Base-by-base conservation (phyloP, 129 eudicot genomes). In the Gnaphalium uliginosum region DNA sequence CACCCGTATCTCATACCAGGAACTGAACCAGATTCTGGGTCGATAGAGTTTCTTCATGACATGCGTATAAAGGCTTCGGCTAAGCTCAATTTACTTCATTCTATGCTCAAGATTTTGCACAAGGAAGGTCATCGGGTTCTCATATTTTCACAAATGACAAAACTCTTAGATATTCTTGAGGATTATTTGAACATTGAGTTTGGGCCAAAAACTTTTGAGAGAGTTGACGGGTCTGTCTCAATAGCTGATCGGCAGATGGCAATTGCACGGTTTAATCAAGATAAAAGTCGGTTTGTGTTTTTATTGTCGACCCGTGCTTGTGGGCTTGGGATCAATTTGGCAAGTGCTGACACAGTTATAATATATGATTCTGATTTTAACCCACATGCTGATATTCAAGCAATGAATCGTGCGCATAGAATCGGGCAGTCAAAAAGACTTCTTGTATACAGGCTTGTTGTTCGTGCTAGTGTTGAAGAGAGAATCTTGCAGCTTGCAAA, bases 41-140 rank as follows among this genome's bases (percentile, higher is more conserved):
- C 99, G 0, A 21, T 84, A 2, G 96, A 95, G 65, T 95, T 91
- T 65, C 96, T 95, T 79, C 99, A 95, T 33, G 99, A 95, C 64
- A 95, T 95, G 99, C 84, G 99, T 25, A 91, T 95, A 27, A 95
- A 91, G 74, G 99, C 99, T 73, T 95, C 97, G 2, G 99, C 97
- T 3, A 95, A 95, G 78, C 80, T 95, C 63, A 86, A 82, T 70
- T 69, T 95, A 74, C 82, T 95, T 62, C 99, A 95, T 81, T 84
- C 96, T 0, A 95, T 95, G 99, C 97, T 95, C 27, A 95, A 84
- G 63, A 24, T 79, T n/a, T 80, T 95, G 77, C 87, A 87, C 73
- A 89, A 77, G 63, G 90, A 91, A 30, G 99, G 95, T 32, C 99
- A 95, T 37, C 80, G 97, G 71, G 97, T 95, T 71, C 94, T 95